Percentiles rank a stretch among this genome's conserved stretches.
Conservation (phyloP, 495 filamentous ascomycete species). For the Letharia lupina region DNA sequence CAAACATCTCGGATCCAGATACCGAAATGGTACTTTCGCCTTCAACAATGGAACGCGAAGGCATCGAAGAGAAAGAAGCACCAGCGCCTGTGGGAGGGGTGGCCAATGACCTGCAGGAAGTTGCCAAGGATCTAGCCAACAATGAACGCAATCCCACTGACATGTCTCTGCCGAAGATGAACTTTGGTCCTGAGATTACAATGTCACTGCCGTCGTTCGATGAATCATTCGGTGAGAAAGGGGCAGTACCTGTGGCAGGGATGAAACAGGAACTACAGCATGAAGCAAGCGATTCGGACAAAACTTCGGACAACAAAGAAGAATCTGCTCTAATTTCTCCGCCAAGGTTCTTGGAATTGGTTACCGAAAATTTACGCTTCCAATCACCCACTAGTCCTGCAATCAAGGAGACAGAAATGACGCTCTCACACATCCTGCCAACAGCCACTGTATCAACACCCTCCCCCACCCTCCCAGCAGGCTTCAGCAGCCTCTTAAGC, state of each 20-base stretch:
- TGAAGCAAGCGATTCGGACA: background rate
- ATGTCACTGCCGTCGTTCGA: background rate
- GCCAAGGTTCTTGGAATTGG: background rate
- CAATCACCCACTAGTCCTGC: background rate
- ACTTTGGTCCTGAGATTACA: background rate
- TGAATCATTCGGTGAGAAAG: background rate
- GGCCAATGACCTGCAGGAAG: slow-evolving; percentile 15
- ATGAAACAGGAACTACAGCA: background rate
- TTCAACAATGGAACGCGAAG: slow-evolving; percentile 11
- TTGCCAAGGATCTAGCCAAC: slow-evolving; percentile 15
- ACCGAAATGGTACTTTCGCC: slow-evolving; percentile 10
- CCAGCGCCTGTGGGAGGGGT: slow-evolving; percentile 15
- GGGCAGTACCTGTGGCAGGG: background rate
- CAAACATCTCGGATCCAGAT: slow-evolving; percentile 1
- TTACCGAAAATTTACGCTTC: background rate
- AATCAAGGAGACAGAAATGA: slow-evolving; percentile 3
- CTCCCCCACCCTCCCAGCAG: slow-evolving; percentile 19
- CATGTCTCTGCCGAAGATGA: background rate
- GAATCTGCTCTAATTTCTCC: background rate
- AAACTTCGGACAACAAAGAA: background rate
- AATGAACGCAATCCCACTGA: background rate
- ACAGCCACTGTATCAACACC: slow-evolving; percentile 4
- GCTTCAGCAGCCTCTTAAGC: slow-evolving; percentile 25
- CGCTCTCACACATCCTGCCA: slow-evolving; percentile 2
- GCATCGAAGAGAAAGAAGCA: slow-evolving; percentile 9